Conservation (phyloP, 2,329 filamentous ascomycete species). For the Colletotrichum acutatum region DNA sequence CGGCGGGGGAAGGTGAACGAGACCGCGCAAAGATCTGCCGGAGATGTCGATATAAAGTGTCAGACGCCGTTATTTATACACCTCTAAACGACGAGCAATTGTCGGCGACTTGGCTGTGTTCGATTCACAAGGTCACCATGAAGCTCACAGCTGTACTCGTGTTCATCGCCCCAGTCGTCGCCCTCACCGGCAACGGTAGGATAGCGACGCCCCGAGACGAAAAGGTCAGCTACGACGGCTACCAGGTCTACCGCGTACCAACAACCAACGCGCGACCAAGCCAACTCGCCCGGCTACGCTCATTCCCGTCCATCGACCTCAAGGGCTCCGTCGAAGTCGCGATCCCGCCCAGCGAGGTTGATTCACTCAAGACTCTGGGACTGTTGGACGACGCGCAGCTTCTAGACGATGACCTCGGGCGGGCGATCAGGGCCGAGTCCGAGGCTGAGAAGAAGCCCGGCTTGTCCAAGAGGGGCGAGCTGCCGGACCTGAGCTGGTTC, state of each 20-base stretch:
- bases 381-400: slow-evolving; percentile 38
- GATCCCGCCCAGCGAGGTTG: slow-evolving; percentile 43
- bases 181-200: background rate
- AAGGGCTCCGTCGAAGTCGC: slow-evolving; percentile 45
- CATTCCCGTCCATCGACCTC: slow-evolving; percentile 41
- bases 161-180: slow-evolving; percentile 9
- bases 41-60: background rate
- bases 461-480: slow-evolving; percentile 40
- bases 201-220: background rate
- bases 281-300: slow-evolving; percentile 35
- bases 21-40: background rate
- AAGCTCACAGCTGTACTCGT: slow-evolving; percentile 19
- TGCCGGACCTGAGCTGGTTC: slow-evolving; percentile 59
- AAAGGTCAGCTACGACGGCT: slow-evolving; percentile 44
- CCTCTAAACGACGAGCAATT: too few species aligned
- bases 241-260: slow-evolving; percentile 45
- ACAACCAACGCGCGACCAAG: slow-evolving; percentile 28
- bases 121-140: slow-evolving; percentile 10
- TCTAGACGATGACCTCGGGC: slow-evolving; percentile 43
- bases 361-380: slow-evolving; percentile 41
- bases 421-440: slow-evolving; percentile 42
- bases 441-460: slow-evolving; percentile 37
- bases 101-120: background rate
- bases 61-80: background rate
- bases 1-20: background rate